phyloP scores from a whole-genome alignment of 2,329 filamentous ascomycete genomes.

The Penicillium sp. region DNA sequence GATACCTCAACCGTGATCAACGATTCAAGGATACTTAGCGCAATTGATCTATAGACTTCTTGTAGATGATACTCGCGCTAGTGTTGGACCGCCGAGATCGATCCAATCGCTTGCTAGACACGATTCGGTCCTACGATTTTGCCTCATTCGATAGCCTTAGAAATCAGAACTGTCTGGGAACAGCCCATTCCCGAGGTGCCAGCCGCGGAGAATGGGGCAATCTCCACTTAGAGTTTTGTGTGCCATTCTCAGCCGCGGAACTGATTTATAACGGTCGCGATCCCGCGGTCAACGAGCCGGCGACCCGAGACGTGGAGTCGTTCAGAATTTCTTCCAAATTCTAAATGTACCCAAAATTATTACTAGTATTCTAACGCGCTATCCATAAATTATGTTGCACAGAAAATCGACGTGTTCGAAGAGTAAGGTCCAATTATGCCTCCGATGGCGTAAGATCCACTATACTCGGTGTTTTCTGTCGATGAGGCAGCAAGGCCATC shows the following conservation, averaged over 20 bases:
- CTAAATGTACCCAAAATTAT: no score
- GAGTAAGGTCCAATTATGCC: not conserved
- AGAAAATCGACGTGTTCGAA: not conserved
- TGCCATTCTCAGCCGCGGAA: not conserved
- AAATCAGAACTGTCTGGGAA: not conserved
- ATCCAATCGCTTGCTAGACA: not conserved
- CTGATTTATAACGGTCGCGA: not conserved
- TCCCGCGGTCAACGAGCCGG: not conserved
- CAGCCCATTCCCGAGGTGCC: not conserved
- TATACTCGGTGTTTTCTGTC: not conserved
- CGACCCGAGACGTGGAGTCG: no score
- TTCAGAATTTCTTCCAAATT: no score
- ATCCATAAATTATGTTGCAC: not conserved
- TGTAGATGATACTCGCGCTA: not conserved
- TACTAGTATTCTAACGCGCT: no score
- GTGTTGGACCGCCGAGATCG: not conserved
- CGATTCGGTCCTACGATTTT: not conserved
- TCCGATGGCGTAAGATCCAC: not conserved
- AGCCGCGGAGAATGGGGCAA: not conserved
- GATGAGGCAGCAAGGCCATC: not conserved
- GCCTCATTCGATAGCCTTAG: not conserved
- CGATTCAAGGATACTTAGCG: not conserved
- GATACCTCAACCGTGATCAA: not conserved
- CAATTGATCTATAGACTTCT: no score
- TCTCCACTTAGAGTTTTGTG: not conserved